These are phyloP conservation scores for Thraustotheca clavata DNA, from an alignment of 352 stramenopile species.

Conservation along the genomic window DNA sequence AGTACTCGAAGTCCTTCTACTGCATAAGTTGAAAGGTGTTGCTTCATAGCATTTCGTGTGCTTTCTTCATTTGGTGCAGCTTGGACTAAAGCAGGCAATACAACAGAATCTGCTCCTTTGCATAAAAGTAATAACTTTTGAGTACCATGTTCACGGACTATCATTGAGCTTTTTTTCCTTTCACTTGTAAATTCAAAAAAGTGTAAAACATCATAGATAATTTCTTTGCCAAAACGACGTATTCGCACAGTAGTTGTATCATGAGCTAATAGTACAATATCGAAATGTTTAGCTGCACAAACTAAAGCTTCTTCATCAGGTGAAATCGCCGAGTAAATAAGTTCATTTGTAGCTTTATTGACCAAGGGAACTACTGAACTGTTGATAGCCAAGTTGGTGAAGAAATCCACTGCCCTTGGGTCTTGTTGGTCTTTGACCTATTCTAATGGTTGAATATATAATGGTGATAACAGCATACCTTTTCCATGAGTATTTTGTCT, in stretches of 20 bases:
- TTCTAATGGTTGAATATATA: background rate
- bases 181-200: conserved; percentile 56
- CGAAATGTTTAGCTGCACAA: conserved; percentile 35
- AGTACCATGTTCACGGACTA: conserved; percentile 11
- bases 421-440: conserved; percentile 9
- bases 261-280: conserved; percentile 31
- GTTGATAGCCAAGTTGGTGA: conserved; percentile 52
- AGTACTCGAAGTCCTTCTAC: conserved; percentile 56
- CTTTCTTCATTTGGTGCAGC: conserved; percentile 29
- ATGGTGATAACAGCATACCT: conserved; percentile 5
- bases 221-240: conserved; percentile 25
- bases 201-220: conserved; percentile 40
- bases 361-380: conserved; percentile 42
- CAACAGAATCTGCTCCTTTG: conserved; percentile 87
- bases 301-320: conserved; percentile 70
- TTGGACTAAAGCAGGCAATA: conserved; percentile 42
- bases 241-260: conserved; percentile 31
- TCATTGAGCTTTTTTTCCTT: conserved; percentile 55
- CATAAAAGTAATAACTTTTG: conserved; percentile 28
- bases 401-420: conserved; percentile 23
- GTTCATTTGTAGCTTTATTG: background rate
- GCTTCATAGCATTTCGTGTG: conserved; percentile 30
- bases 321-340: conserved; percentile 70
- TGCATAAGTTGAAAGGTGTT: conserved; percentile 37
- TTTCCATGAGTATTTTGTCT: background rate